Conservation (phyloP, 78 protist genomes). For the Abeoforma whisleri region DNA sequence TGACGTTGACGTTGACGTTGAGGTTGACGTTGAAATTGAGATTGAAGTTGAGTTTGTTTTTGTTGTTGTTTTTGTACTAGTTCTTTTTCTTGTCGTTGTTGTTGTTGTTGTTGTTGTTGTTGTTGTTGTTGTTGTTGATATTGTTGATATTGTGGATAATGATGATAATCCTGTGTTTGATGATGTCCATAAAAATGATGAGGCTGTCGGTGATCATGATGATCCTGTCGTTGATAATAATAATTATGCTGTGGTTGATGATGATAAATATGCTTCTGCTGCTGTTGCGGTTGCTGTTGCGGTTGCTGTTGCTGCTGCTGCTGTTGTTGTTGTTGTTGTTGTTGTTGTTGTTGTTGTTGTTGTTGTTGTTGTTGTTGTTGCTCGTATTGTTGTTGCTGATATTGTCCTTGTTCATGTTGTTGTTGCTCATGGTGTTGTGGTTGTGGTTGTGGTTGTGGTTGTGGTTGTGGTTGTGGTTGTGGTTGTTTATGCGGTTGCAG, state of each 20-base stretch:
- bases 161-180: too few relatives aligned
- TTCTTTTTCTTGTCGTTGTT: neutral
- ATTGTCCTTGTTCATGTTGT: neutral
- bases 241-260: neutral
- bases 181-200: too few relatives aligned
- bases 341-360: neutral
- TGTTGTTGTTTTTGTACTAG: neutral
- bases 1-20: neutral
- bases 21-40: neutral
- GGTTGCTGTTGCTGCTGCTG: neutral
- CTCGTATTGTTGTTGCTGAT: neutral
- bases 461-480: neutral
- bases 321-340: too few relatives aligned
- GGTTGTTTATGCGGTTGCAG: neutral
- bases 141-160: neutral
- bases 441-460: neutral
- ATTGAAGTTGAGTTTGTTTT: neutral
- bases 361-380: neutral
- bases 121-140: neutral
- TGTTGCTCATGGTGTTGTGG: neutral
- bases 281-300: neutral
- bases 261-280: neutral
- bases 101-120: neutral
- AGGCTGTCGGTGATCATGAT: neutral
- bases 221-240: neutral